Base-by-base conservation (phyloP, 75 land plant genomes). In the Chamaecyparis obtusa region DNA sequence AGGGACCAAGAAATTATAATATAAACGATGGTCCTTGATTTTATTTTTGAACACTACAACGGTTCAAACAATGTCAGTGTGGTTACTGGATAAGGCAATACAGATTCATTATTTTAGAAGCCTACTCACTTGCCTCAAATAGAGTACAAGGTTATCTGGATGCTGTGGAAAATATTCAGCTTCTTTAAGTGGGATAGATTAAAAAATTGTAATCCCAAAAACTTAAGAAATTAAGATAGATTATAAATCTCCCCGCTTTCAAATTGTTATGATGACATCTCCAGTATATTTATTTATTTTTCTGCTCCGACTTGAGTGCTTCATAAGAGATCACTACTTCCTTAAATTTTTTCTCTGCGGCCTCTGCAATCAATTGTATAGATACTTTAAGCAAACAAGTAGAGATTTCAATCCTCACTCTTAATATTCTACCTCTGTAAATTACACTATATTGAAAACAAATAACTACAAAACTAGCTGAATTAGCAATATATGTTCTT, bases 241-340 rank as follows among this genome's bases (percentile, higher is more conserved):
- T 81, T n/a, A 27, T 44, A 81, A 46, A 46, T 81, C 33, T 44
- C 32, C n/a, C 83, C 21, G 32, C 46, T 81, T 74, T 32, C 13
- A 46, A 19, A 44, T 81, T 27, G 24, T 24, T 81, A 33, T n/a
- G 83, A n/a, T 44, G 83, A 48, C 49, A n/a, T 81, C 33, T 81
- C 21, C 83, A 81, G 49, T 30, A n/a, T 32, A 81, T 81, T 11
- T 81, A 81, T n/a, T 81, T 10, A 3, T 27, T 46, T 81, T 91
- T 92, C 83, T 92, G 89, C 83, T 92, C 95, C 72, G 11, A 30
- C 64, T 94, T 94, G 77, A 94, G 90, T 15, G 94, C 95, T 87
- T 94, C 95, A 83, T 93, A 94, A 11, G 95, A 93, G 10, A 44
- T 56, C 91, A 94, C 87, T 39, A 94, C 94, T 86, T 94, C 93